Percentiles rank a stretch among this genome's conserved stretches.
phyloP scores from a whole-genome alignment of 331 rosid genomes.

The Quercus lobata region DNA sequence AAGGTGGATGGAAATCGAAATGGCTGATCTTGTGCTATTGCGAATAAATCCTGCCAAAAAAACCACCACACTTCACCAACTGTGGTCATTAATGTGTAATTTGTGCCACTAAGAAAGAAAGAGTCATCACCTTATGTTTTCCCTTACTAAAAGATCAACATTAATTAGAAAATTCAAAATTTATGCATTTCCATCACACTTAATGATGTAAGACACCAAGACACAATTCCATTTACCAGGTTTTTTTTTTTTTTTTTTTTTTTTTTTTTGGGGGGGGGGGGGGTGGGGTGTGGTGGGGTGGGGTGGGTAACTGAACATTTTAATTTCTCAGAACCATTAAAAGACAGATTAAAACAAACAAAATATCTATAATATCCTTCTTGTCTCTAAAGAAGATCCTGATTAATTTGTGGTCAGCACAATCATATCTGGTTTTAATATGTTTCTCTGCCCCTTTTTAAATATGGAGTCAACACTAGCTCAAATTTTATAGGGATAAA shows the following conservation, averaged over 20 bases:
- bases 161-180: not conserved
- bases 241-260: too few species aligned
- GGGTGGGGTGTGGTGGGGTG: fast-evolving
- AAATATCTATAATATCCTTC: not conserved
- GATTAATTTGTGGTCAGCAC: not conserved
- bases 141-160: constrained; percentile 3
- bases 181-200: not conserved
- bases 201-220: constrained; percentile 2
- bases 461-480: too few species aligned
- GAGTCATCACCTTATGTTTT: constrained; percentile 1
- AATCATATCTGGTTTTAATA: too few species aligned
- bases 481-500: too few species aligned
- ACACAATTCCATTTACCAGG: not conserved
- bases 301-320: too few species aligned
- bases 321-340: too few species aligned
- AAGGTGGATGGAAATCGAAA: constrained; percentile 94
- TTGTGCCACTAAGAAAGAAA: not conserved
- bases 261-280: too few species aligned
- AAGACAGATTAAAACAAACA: too few species aligned
- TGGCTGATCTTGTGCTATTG: constrained; percentile 93
- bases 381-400: not conserved
- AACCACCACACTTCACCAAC: constrained; percentile 11
- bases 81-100: not conserved
- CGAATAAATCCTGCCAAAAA: constrained; percentile 78
- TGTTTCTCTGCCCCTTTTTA: too few species aligned